Conservation (phyloP, 176 grass and related monocot species). For the Carex myosuroides region DNA sequence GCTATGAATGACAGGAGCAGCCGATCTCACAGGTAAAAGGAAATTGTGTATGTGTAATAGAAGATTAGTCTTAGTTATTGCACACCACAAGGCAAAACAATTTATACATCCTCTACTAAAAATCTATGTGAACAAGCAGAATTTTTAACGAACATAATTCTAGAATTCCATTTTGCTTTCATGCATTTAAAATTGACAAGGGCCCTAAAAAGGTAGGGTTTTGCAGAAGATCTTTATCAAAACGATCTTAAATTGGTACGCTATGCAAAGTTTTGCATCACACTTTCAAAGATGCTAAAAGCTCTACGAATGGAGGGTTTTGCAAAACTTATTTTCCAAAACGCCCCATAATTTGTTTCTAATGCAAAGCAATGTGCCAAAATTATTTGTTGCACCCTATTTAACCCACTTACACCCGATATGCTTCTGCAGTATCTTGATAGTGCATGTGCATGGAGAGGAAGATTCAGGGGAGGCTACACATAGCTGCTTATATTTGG, state of each 20-base stretch:
- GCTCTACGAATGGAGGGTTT: background rate
- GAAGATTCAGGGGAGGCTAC: slow-evolving; percentile 49
- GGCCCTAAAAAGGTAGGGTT: background rate
- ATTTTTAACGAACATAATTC: background rate
- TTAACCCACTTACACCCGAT: slow-evolving; percentile 7
- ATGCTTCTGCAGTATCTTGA: slow-evolving; percentile 57
- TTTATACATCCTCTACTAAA: background rate
- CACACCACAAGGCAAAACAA: background rate
- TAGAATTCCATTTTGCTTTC: background rate
- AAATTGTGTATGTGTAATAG: background rate
- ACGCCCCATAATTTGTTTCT: background rate
- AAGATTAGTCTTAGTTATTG: background rate
- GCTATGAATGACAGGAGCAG: slow-evolving; percentile 84
- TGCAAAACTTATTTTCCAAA: slow-evolving; percentile 18
- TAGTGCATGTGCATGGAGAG: slow-evolving; percentile 69
- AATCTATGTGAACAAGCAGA: background rate
- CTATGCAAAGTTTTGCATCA: background rate
- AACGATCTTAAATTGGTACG: background rate
- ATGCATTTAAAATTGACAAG: background rate
- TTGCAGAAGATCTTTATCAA: background rate
- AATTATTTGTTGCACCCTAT: slow-evolving; percentile 11
- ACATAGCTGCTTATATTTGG: slow-evolving; percentile 67
- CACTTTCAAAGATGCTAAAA: background rate
- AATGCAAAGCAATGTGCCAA: background rate
- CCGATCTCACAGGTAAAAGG: slow-evolving; percentile 65